Evolutionary conservation across 768 basidiomycete genomes (phyloP).

Genomic region (Trichaptum fuscoviolaceum): DNA sequence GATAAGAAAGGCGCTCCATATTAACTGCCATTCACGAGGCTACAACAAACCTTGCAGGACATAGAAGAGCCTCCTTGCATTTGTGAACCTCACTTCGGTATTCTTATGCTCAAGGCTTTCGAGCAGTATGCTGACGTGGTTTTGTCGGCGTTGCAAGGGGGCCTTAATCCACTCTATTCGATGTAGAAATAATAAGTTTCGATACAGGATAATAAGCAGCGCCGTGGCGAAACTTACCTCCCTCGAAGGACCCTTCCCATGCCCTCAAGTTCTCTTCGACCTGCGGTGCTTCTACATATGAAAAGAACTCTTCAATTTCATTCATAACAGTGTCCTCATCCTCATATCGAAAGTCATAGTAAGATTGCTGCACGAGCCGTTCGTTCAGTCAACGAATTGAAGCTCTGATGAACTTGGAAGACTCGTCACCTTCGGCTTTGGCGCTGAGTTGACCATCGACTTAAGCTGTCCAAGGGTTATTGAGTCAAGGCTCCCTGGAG

Average conservation of each 20-base stretch:
- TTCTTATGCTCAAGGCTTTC: conserved; percentile 87
- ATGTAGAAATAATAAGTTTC: conserved; percentile 14
- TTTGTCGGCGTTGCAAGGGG: conserved; percentile 52
- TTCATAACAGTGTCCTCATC: conserved; percentile 95
- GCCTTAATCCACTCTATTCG: conserved; percentile 75
- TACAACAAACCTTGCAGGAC: conserved; percentile 75
- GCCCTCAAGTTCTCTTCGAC: conserved; percentile 82
- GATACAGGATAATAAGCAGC: conserved; percentile 6
- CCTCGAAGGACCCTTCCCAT: conserved; percentile 79
- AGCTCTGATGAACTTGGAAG: background rate
- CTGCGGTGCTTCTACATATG: conserved; percentile 92
- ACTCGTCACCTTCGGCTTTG: conserved; percentile 64
- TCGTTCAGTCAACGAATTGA: conserved; percentile 9
- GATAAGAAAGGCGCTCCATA: background rate
- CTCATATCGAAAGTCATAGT: conserved; percentile 90
- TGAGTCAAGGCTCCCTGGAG: conserved; percentile 44
- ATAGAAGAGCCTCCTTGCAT: conserved; percentile 84
- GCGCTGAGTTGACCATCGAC: conserved; percentile 60
- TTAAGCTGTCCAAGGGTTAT: conserved; percentile 80
- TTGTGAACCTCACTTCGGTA: conserved; percentile 77
- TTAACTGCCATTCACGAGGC: conserved; percentile 5
- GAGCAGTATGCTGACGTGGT: conserved; percentile 73
- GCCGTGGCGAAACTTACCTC: conserved; percentile 44
- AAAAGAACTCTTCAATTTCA: conserved; percentile 97
- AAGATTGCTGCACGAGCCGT: conserved; percentile 56